Conservation (phyloP, 768 basidiomycete genomes). For the Tricholoma sp. region DNA sequence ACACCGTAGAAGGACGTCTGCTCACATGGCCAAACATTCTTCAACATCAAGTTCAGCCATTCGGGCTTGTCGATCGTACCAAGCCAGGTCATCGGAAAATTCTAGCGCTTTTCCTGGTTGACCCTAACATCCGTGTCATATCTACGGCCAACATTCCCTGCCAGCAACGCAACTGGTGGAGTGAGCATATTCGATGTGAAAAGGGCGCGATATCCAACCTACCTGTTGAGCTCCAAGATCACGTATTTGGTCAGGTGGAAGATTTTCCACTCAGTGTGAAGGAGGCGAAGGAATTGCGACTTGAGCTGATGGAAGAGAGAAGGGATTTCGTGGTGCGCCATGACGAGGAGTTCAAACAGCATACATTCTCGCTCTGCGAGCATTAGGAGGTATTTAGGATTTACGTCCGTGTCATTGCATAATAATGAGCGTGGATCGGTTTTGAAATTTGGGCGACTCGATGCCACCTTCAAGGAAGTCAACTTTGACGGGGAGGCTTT, state of each 20-base stretch:
- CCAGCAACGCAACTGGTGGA: slow-evolving; percentile 24
- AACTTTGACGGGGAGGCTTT: no score
- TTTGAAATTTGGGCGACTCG: no score
- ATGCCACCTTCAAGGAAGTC: no score
- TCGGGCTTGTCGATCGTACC: slow-evolving; percentile 9
- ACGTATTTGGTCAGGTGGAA: slow-evolving; percentile 18
- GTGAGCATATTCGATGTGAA: slow-evolving; percentile 8
- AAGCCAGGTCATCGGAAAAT: slow-evolving; percentile 37
- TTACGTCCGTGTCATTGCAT: no score
- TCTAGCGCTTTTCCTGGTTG: slow-evolving; percentile 26
- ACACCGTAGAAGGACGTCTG: slow-evolving; percentile 14
- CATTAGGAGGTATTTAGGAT: not conserved
- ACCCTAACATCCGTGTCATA: slow-evolving; percentile 6
- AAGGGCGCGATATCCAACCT: slow-evolving; percentile 3
- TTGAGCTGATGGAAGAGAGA: slow-evolving; percentile 27
- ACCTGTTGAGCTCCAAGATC: slow-evolving; percentile 20
- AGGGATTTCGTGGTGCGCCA: slow-evolving; percentile 17
- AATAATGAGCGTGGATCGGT: not conserved
- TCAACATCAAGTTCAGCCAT: slow-evolving; percentile 5
- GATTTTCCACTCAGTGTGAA: slow-evolving; percentile 21
- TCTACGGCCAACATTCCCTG: slow-evolving; percentile 6
- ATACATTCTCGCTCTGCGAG: not conserved
- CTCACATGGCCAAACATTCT: slow-evolving; percentile 5
- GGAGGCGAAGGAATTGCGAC: slow-evolving; percentile 22
- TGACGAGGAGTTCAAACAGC: slow-evolving; percentile 6